A percentile compares a stretch with the other conserved stretches of the same genome.
Evolutionary conservation across 176 grass and related monocot genomes (phyloP).

Genomic region (Phyllostachys edulis): DNA sequence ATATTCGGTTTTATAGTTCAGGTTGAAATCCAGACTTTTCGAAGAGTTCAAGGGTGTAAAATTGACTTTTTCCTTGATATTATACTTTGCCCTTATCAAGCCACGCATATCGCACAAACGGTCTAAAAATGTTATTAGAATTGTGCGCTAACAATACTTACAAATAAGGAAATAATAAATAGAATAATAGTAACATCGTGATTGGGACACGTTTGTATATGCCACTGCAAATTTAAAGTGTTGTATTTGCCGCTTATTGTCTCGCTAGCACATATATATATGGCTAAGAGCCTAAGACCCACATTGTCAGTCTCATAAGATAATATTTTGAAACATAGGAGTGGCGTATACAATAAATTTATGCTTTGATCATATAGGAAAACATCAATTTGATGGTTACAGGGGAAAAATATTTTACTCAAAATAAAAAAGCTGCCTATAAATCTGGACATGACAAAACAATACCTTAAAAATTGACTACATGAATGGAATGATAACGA

Average conservation of each 20-base stretch:
- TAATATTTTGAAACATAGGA: neutral
- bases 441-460: neutral
- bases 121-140: neutral
- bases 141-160: neutral
- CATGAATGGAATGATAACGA: neutral
- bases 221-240: neutral
- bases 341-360: neutral
- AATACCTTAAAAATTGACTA: neutral
- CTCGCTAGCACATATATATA: neutral
- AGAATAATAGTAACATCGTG: neutral
- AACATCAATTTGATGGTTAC: neutral
- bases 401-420: neutral
- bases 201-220: neutral
- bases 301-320: neutral
- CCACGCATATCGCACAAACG: neutral
- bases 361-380: neutral
- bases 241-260: neutral
- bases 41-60: no score
- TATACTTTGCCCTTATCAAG: neutral
- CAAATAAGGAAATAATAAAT: neutral
- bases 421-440: neutral
- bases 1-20: no score
- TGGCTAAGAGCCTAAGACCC: neutral
- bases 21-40: no score
- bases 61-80: neutral